Conservation (phyloP, 371 early-diverging fungal genomes). For the Zopfochytrium polystomum region DNA sequence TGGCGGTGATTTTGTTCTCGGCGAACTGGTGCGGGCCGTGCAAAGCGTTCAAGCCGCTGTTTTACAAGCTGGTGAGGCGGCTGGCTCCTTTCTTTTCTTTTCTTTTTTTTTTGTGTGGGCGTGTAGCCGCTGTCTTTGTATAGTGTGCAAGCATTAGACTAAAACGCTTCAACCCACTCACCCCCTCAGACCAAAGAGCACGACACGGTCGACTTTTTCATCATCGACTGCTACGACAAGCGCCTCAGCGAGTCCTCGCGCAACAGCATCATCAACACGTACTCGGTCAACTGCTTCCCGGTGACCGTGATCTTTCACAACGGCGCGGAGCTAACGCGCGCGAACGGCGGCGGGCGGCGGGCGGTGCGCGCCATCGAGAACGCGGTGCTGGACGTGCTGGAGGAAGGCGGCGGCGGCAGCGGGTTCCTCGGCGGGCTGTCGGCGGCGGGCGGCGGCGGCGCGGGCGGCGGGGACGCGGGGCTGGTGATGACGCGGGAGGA, state of each 20-base stretch:
- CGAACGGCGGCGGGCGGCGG: not conserved
- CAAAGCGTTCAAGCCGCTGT: not conserved
- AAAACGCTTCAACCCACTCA: not conserved
- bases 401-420: no score
- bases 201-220: constrained; percentile 40
- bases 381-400: not conserved
- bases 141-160: no score
- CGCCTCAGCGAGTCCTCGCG: not conserved
- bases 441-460: not conserved
- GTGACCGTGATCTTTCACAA: constrained; percentile 6
- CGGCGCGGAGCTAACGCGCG: constrained; percentile 2
- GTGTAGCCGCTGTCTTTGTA: no score
- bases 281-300: constrained; percentile 4
- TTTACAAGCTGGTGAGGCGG: not conserved
- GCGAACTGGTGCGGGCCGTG: constrained; percentile 1
- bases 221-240: constrained; percentile 37
- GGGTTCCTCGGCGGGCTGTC: no score
- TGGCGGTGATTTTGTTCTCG: no score
- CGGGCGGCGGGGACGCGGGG: not conserved
- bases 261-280: not conserved
- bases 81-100: not conserved
- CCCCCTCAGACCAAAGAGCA: not conserved
- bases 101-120: not conserved
- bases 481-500: not conserved
- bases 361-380: not conserved